phyloP scores from a whole-genome alignment of 2,329 filamentous ascomycete species.

The Exophiala alcalophila region DNA sequence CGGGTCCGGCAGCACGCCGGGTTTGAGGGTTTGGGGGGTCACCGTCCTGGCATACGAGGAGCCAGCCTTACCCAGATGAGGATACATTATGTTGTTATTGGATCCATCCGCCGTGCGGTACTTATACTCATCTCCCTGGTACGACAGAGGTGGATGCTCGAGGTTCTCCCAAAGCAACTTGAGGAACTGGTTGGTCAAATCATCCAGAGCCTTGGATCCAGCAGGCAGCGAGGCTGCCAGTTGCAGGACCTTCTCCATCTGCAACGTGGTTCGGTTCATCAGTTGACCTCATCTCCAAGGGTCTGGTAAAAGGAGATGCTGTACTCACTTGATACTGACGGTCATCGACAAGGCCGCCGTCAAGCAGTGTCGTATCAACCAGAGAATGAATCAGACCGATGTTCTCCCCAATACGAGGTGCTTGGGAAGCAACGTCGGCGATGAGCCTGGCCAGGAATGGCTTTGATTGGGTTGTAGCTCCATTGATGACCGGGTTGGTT shows the following conservation, averaged over 20 bases:
- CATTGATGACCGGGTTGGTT: slow-evolving; percentile 30
- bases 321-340: slow-evolving; percentile 29
- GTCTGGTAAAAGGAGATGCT: neutral
- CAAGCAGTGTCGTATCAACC: slow-evolving; percentile 29
- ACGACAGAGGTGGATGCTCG: slow-evolving; percentile 36
- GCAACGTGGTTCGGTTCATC: too few species aligned
- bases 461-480: slow-evolving; percentile 22
- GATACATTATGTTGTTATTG: slow-evolving; percentile 53
- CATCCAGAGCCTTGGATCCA: slow-evolving; percentile 29
- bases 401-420: slow-evolving; percentile 26
- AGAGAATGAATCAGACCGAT: slow-evolving; percentile 28
- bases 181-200: slow-evolving; percentile 32
- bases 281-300: neutral
- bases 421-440: slow-evolving; percentile 29
- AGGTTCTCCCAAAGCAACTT: slow-evolving; percentile 35
- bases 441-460: slow-evolving; percentile 22
- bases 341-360: slow-evolving; percentile 31
- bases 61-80: slow-evolving; percentile 59
- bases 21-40: slow-evolving; percentile 51
- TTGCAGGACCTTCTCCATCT: slow-evolving; percentile 32
- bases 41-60: slow-evolving; percentile 64
- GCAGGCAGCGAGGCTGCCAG: slow-evolving; percentile 31
- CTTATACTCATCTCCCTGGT: slow-evolving; percentile 35
- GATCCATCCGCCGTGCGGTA: slow-evolving; percentile 36
- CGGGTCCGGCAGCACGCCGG: slow-evolving; percentile 59